A percentile compares a stretch with the other conserved stretches of the same genome.
Evolutionary conservation across 352 stramenopile species (phyloP).

Genomic region (Globisporangium orthogonon): DNA sequence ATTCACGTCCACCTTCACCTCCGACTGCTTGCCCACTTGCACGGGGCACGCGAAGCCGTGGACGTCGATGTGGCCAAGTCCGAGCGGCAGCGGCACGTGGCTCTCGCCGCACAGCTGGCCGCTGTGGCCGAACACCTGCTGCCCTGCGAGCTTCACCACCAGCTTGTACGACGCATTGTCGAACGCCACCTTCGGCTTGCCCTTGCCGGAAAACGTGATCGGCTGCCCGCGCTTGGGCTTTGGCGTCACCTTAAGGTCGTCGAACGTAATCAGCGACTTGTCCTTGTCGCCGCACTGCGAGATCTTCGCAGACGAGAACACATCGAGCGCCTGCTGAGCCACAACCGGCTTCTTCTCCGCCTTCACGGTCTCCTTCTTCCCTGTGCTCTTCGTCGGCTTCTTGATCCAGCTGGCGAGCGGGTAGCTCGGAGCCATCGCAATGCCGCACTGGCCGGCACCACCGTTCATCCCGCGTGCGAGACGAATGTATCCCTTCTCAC

Average conservation of each 20-base stretch:
- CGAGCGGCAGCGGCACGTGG: slow-evolving; percentile 71
- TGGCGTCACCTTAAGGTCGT: slow-evolving; percentile 53
- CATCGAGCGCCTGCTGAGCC: slow-evolving; percentile 20
- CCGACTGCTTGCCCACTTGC: slow-evolving; percentile 49
- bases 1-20: slow-evolving; percentile 79
- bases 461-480: slow-evolving; percentile 70
- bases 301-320: slow-evolving; percentile 72
- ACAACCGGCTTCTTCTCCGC: slow-evolving; percentile 1
- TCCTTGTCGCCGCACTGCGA: slow-evolving; percentile 68
- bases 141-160: slow-evolving; percentile 61
- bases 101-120: slow-evolving; percentile 74
- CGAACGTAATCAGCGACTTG: slow-evolving; percentile 59
- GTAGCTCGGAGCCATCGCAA: slow-evolving; percentile 73
- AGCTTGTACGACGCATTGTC: slow-evolving; percentile 60
- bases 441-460: slow-evolving; percentile 54
- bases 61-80: slow-evolving; percentile 82
- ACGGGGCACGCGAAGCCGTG: slow-evolving; percentile 75
- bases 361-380: not conserved
- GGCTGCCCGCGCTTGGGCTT: slow-evolving; percentile 72
- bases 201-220: slow-evolving; percentile 63
- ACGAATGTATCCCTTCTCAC: slow-evolving; percentile 91
- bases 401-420: slow-evolving; percentile 41
- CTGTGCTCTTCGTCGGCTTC: slow-evolving; percentile 7
- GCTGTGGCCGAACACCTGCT: slow-evolving; percentile 65
- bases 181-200: slow-evolving; percentile 64